Conservation (phyloP, 176 grass and related monocot species). For the Ensete glaucum region DNA sequence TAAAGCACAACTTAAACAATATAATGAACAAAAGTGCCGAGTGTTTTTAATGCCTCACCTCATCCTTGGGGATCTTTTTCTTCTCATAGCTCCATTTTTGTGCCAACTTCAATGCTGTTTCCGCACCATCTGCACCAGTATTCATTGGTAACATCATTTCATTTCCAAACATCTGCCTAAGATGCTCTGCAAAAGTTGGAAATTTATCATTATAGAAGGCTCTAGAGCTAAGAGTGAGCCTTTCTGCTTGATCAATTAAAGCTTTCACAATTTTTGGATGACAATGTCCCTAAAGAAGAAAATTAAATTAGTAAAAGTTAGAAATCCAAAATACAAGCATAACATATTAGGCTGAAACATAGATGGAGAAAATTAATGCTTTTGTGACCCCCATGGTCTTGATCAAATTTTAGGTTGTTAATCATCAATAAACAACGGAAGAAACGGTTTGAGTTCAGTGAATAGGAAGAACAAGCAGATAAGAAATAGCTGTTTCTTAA, state of each 20-base stretch:
- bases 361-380: neutral
- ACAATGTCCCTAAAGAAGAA: conserved; percentile 63
- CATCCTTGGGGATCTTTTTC: conserved; percentile 71
- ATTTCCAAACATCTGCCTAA: conserved; percentile 82
- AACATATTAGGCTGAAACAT: neutral
- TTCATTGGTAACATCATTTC: conserved; percentile 99
- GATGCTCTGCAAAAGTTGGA: conserved; percentile 65
- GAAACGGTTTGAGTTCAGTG: neutral
- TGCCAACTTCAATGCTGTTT: conserved; percentile 89
- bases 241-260: conserved; percentile 71
- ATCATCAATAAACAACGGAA: too few relatives aligned
- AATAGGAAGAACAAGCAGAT: neutral
- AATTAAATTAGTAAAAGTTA: neutral
- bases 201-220: conserved; percentile 94
- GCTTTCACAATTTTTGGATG: conserved; percentile 81
- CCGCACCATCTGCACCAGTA: conserved; percentile 95
- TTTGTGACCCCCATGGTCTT: too few relatives aligned
- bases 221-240: conserved; percentile 89
- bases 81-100: conserved; percentile 98
- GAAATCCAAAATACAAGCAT: neutral
- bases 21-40: neutral
- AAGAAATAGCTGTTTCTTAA: neutral
- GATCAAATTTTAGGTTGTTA: neutral
- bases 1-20: neutral
- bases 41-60: conserved; percentile 27